Conservation (phyloP, 2,329 filamentous ascomycete genomes). For the Alternaria atra region DNA sequence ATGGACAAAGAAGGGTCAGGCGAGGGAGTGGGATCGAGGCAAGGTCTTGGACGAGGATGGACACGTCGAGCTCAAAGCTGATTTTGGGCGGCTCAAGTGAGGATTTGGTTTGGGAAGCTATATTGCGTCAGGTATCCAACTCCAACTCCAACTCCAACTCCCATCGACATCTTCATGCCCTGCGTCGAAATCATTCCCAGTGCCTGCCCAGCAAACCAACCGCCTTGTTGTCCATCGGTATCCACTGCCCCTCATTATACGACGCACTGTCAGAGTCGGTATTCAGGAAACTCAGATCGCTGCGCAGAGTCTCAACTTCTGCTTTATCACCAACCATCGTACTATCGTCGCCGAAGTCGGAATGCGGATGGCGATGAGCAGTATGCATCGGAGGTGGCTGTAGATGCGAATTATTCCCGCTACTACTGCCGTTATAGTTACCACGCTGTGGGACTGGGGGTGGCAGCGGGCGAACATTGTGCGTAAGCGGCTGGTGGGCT, state of each 20-base stretch:
- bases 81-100: slow-evolving; percentile 55
- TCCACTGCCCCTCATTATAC: neutral
- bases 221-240: neutral
- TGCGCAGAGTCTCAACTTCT: neutral
- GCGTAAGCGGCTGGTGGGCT: neutral
- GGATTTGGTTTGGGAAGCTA: neutral
- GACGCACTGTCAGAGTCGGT: neutral
- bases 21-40: slow-evolving; percentile 72
- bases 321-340: neutral
- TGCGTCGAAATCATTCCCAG: neutral
- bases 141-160: neutral
- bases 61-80: slow-evolving; percentile 59
- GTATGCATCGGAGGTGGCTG: neutral
- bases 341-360: neutral
- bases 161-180: neutral
- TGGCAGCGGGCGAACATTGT: neutral
- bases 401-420: neutral
- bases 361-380: neutral
- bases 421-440: neutral
- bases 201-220: neutral
- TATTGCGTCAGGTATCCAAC: too few species aligned
- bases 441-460: neutral
- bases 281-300: neutral
- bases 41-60: slow-evolving; percentile 67
- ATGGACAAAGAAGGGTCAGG: slow-evolving; percentile 76